phyloP scores from a whole-genome alignment of 805 yeast genomes.

The Metschnikowia anglica region DNA sequence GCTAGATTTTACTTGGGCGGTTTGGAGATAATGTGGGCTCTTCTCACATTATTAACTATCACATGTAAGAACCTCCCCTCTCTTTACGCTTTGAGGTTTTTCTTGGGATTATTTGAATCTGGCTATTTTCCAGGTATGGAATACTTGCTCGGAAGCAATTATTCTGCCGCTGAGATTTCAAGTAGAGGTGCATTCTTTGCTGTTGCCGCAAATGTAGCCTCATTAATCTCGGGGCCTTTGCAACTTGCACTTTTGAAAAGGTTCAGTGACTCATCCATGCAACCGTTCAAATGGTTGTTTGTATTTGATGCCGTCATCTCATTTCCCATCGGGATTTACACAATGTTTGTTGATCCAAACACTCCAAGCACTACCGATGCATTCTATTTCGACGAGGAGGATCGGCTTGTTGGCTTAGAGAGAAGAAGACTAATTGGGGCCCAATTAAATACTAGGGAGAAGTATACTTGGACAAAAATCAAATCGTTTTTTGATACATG shows the following conservation, averaged over 20 bases:
- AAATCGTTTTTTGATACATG: conserved; percentile 46
- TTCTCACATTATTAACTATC: conserved; percentile 30
- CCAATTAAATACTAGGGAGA: conserved; percentile 38
- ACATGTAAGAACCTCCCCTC: conserved; percentile 17
- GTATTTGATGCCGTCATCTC: conserved; percentile 36
- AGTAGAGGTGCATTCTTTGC: conserved; percentile 34
- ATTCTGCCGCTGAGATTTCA: conserved; percentile 28
- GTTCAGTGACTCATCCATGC: conserved; percentile 23
- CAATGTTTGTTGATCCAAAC: conserved; percentile 34
- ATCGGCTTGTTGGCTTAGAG: conserved; percentile 43
- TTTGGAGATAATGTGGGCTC: conserved; percentile 46
- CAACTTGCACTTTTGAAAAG: conserved; percentile 29
- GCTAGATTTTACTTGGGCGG: conserved; percentile 47
- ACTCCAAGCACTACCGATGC: conserved; percentile 37
- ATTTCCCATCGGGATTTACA: conserved; percentile 33
- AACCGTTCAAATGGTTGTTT: conserved; percentile 37
- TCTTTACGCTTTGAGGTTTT: conserved; percentile 19
- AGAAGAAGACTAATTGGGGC: conserved; percentile 38
- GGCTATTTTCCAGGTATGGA: conserved; percentile 61
- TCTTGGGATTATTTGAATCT: conserved; percentile 45
- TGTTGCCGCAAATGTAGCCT: conserved; percentile 28
- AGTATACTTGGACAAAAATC: conserved; percentile 41
- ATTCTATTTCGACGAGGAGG: conserved; percentile 30
- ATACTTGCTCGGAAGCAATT: conserved; percentile 43
- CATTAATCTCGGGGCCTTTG: conserved; percentile 34